Conservation (phyloP, 2,329 filamentous ascomycete genomes). For the Penicillium sp. region DNA sequence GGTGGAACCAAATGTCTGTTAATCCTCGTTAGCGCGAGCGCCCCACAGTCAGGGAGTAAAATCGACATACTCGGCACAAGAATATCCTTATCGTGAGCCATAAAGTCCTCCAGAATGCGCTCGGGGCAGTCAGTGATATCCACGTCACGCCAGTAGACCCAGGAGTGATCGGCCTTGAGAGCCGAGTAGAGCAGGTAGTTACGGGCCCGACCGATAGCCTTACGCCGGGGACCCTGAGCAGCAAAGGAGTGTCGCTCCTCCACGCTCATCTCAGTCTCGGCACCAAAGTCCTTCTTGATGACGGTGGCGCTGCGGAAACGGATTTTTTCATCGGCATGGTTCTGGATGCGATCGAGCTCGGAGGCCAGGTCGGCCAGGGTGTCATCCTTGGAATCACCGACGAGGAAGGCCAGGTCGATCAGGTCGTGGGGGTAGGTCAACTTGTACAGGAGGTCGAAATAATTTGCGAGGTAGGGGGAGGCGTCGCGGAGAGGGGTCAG, state of each 20-base stretch:
- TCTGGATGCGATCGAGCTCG: constrained; percentile 88
- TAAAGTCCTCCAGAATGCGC: constrained; percentile 91
- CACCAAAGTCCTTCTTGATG: constrained; percentile 89
- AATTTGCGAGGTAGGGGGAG: constrained; percentile 77
- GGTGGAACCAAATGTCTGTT: constrained; percentile 94
- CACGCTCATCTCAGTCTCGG: constrained; percentile 76
- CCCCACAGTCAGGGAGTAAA: background rate
- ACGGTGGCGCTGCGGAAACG: constrained; percentile 86
- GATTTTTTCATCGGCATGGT: constrained; percentile 72
- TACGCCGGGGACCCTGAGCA: constrained; percentile 87
- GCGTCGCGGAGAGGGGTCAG: constrained; percentile 93
- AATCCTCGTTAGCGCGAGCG: constrained; percentile 25
- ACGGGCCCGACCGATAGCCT: constrained; percentile 84
- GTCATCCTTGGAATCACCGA: constrained; percentile 89
- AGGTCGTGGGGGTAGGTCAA: constrained; percentile 93
- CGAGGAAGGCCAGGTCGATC: constrained; percentile 93
- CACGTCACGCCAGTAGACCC: constrained; percentile 98
- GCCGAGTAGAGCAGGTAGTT: constrained; percentile 89
- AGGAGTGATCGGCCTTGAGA: constrained; percentile 91
- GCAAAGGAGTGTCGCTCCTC: constrained; percentile 83
- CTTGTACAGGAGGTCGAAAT: constrained; percentile 90
- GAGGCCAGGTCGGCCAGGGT: constrained; percentile 84
- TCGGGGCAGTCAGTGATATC: constrained; percentile 91
- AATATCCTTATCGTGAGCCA: constrained; percentile 90
- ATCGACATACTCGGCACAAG: constrained; percentile 83